A percentile compares a stretch with the other conserved stretches of the same genome.
Conservation (phyloP, 1,139 yeast species). For the Tardiomyces depauwii region DNA sequence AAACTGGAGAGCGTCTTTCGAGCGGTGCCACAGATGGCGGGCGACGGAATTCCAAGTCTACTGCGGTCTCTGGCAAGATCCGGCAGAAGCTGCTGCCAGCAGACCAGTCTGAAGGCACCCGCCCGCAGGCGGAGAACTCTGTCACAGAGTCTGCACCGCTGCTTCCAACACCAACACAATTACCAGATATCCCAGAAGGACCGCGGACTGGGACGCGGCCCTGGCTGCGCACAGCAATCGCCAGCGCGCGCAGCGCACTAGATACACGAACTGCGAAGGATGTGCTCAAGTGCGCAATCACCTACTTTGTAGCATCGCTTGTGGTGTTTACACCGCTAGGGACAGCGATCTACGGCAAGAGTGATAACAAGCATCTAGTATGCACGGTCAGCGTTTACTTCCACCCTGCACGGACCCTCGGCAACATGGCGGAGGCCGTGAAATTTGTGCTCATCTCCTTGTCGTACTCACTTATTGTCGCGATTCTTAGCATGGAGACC, state of each 20-base stretch:
- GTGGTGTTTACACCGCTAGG: constrained; percentile 61
- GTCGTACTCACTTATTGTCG: constrained; percentile 43
- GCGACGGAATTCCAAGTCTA: no score
- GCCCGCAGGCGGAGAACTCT: no score
- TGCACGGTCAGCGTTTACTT: constrained; percentile 80
- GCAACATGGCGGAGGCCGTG: constrained; percentile 70
- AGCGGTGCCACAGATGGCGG: background rate
- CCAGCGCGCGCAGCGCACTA: no score
- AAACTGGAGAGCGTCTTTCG: constrained; percentile 23
- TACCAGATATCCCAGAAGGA: no score
- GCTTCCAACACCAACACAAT: no score
- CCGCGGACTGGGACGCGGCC: no score
- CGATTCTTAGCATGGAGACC: constrained; percentile 42
- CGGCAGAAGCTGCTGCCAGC: no score
- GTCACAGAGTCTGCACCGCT: no score
- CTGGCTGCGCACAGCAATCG: no score
- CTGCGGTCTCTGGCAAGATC: no score
- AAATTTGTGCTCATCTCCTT: constrained; percentile 49
- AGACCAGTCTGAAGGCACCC: no score
- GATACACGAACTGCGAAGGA: no score
- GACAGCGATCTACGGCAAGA: constrained; percentile 44
- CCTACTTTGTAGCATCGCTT: constrained; percentile 61
- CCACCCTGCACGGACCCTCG: constrained; percentile 71
- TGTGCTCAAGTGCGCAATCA: constrained; percentile 50
- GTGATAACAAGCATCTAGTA: constrained; percentile 71